A percentile compares a stretch with the other conserved stretches of the same genome.
Conservation (phyloP, 495 filamentous ascomycete species). For the Xeromyces bisporus region DNA sequence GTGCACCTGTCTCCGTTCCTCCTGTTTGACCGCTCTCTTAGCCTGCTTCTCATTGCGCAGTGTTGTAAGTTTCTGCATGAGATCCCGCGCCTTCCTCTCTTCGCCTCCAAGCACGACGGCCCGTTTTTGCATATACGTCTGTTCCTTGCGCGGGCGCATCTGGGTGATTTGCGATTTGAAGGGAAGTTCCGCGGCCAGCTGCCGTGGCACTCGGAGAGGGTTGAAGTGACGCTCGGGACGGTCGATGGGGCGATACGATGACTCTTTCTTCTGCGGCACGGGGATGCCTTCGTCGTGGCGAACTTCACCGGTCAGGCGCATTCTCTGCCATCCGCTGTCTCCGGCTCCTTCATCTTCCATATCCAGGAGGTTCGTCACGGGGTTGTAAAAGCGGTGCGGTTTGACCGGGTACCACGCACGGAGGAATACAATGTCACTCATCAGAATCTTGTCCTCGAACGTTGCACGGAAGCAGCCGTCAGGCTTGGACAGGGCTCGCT, state of each 20-base stretch:
- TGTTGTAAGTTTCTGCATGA: constrained; percentile 88
- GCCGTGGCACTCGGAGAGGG: constrained; percentile 71
- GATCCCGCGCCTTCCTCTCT: constrained; percentile 71
- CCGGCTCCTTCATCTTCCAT: constrained; percentile 16
- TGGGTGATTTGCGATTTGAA: constrained; percentile 81
- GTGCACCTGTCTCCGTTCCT: constrained; percentile 63
- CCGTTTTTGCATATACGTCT: constrained; percentile 88
- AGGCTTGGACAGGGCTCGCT: constrained; percentile 74
- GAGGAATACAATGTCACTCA: constrained; percentile 90
- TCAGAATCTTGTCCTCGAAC: constrained; percentile 94
- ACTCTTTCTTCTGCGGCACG: constrained; percentile 64
- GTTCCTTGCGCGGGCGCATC: constrained; percentile 59
- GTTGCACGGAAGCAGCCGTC: constrained; percentile 92
- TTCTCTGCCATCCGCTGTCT: constrained; percentile 52
- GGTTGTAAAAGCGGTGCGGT: constrained; percentile 91
- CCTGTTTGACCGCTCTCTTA: constrained; percentile 66
- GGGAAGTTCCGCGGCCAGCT: constrained; percentile 69
- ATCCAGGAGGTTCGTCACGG: constrained; percentile 75
- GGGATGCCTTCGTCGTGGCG: constrained; percentile 56
- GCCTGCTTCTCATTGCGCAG: constrained; percentile 79
- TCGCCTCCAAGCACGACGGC: constrained; percentile 71
- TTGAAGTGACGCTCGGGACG: constrained; percentile 79
- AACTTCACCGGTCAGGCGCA: constrained; percentile 91
- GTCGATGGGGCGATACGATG: constrained; percentile 66
- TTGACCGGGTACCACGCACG: constrained; percentile 93